Base-by-base conservation (phyloP, 2,329 filamentous ascomycete species). In the Aspergillus sojae region DNA sequence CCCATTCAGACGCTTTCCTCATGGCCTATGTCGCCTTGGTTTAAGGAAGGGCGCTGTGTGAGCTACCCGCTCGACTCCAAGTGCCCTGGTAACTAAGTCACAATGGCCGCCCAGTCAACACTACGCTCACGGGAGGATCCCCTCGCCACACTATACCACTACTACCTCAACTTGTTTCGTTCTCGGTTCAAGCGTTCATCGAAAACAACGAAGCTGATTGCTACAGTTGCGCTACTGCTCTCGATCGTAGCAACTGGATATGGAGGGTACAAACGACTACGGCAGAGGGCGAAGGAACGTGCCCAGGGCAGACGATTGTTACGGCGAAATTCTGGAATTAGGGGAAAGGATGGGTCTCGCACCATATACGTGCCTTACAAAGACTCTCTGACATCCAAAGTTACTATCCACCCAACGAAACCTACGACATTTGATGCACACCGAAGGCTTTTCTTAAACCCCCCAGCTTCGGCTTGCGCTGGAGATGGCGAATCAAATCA, bases 301-400 rank as follows among this genome's bases (percentile, higher is more conserved):
- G 93, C 95, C 71, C 91, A 93, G 70, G 94, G 94, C 5, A 85
- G 88, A 66, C 91, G 91, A 68, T 85, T 99, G 59, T 82, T 98
- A 67, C 88, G 95, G 62, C 90, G 92, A 64, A 99, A 99, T 79
- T 98, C 94, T 36, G 96, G 93, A 72, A 84, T 98, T 66, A 88
- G 91, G 79, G 93, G 94, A 71, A 97, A 97, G 80, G 95, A 98
- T 83, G 95, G 95, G 57, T 94, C 93, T 56, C 86, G 95, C 61
- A 96, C 93, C 16, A 95, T 99, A 63, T 98, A 95, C 74, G 95
- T 99, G 32, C 94, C 94, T 2, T 95, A 97, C 79, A 93, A 92
- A 77, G 87, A 93, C 69, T 74, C 72, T 28, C 62, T 72, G 53
- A 97, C 93, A 2, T 91, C 93, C 69, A 96, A 96, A 78, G 94